These are phyloP conservation scores for Leccinum sublutescens DNA, from an alignment of 768 basidiomycete genomes.

Conservation along the genomic window DNA sequence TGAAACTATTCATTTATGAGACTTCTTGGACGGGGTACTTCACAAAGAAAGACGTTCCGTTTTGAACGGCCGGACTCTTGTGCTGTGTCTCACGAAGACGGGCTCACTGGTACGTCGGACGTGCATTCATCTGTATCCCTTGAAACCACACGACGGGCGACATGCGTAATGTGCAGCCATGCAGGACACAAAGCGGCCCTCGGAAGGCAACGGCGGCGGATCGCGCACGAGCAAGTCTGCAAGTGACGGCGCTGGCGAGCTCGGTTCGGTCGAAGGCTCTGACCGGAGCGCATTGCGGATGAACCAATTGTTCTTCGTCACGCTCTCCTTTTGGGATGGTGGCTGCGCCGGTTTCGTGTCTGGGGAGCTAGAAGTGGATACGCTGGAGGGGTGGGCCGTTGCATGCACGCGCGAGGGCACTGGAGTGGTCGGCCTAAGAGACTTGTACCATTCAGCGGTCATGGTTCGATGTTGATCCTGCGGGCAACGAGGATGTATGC, in stretches of 20 bases:
- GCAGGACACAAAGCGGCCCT: slow-evolving; percentile 57
- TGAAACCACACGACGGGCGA: slow-evolving; percentile 10
- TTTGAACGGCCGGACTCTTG: too few relatives aligned
- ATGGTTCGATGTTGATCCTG: not conserved
- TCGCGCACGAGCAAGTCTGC: slow-evolving; percentile 75
- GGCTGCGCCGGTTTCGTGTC: not conserved
- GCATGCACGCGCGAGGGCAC: not conserved
- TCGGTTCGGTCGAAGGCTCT: slow-evolving; percentile 36
- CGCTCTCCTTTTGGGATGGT: slow-evolving; percentile 4
- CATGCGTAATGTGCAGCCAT: slow-evolving; percentile 62
- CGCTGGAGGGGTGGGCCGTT: slow-evolving; percentile 12
- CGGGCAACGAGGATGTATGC: not conserved
- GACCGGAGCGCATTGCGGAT: slow-evolving; percentile 54
- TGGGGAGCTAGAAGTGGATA: not conserved
- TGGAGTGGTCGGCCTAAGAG: slow-evolving; percentile 34
- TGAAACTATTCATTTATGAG: too few relatives aligned
- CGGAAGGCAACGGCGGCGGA: slow-evolving; percentile 62
- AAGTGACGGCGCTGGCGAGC: slow-evolving; percentile 42
- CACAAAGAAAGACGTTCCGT: too few relatives aligned
- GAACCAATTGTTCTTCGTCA: slow-evolving; percentile 58
- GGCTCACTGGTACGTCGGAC: not conserved
- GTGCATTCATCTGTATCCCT: not conserved
- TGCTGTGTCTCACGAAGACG: too few relatives aligned
- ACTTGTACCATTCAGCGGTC: slow-evolving; percentile 47
- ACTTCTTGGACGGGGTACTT: too few relatives aligned